These are phyloP conservation scores for Calocybe gambosa DNA, from an alignment of 1,284 basidiomycete genomes.

Conservation along the genomic window DNA sequence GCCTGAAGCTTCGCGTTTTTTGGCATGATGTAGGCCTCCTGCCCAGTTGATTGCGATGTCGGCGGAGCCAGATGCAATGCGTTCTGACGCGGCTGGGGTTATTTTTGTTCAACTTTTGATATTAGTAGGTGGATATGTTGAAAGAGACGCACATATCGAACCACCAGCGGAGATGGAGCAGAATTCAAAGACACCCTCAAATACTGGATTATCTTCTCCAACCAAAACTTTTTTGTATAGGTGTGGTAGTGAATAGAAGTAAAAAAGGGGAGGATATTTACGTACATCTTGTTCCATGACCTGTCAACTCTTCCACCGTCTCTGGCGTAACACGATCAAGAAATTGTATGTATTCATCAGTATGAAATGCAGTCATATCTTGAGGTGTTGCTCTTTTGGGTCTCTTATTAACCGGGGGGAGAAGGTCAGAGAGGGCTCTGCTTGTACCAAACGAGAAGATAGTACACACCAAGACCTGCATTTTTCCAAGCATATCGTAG, in stretches of 20 bases:
- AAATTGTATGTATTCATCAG: slow-evolving; percentile 96
- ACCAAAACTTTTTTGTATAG: slow-evolving; percentile 55
- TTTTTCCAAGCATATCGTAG: slow-evolving; percentile 86
- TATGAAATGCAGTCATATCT: slow-evolving; percentile 91
- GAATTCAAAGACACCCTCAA: slow-evolving; percentile 96
- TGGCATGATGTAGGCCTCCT: slow-evolving; percentile 95
- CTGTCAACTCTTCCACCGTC: slow-evolving; percentile 79
- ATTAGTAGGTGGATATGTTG: too few species aligned
- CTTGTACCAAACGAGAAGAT: too few species aligned
- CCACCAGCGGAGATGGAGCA: slow-evolving; percentile 96
- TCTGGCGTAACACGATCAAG: slow-evolving; percentile 85
- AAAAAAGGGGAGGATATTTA: neutral
- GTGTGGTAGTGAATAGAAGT: slow-evolving; percentile 4
- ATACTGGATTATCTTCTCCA: slow-evolving; percentile 95
- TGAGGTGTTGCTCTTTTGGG: slow-evolving; percentile 78
- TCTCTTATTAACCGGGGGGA: slow-evolving; percentile 40
- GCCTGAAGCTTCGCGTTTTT: slow-evolving; percentile 93
- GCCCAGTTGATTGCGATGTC: slow-evolving; percentile 99
- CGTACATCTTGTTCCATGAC: slow-evolving; percentile 78
- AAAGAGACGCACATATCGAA: slow-evolving; percentile 72
- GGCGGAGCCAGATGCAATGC: slow-evolving; percentile 74
- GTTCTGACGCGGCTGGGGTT: slow-evolving; percentile 71
- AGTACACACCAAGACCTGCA: slow-evolving; percentile 79
- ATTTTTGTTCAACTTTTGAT: too few species aligned
- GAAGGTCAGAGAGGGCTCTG: neutral